phyloP scores from a whole-genome alignment of 2,329 filamentous ascomycete species.

The Alternaria arbusti region DNA sequence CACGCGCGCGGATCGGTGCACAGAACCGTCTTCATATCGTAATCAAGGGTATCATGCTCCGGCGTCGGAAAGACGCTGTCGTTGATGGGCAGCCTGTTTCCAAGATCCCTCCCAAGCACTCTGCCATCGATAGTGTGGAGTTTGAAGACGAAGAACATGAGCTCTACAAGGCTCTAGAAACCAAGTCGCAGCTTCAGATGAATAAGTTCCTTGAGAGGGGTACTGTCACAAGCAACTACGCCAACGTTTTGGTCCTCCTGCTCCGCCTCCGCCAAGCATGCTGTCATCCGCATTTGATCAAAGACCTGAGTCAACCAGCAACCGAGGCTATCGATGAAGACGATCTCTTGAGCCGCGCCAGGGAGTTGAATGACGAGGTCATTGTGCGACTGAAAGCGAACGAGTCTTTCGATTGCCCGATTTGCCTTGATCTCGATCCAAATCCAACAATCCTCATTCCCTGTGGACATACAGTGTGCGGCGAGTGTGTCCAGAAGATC shows the following conservation, averaged over 20 bases:
- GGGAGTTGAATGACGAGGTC: slow-evolving; percentile 64
- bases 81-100: slow-evolving; percentile 83
- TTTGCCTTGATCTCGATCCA: slow-evolving; percentile 77
- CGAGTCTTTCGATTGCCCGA: slow-evolving; percentile 76
- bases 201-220: slow-evolving; percentile 76
- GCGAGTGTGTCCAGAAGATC: slow-evolving; percentile 75
- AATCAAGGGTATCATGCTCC: slow-evolving; percentile 80
- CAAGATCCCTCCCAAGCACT: slow-evolving; percentile 69
- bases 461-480: slow-evolving; percentile 82
- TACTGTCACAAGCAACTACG: slow-evolving; percentile 73
- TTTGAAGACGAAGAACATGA: slow-evolving; percentile 70
- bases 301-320: slow-evolving; percentile 69
- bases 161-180: slow-evolving; percentile 72
- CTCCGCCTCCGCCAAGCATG: slow-evolving; percentile 81
- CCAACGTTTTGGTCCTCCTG: slow-evolving; percentile 78
- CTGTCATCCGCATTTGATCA: slow-evolving; percentile 76
- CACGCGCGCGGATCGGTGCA: slow-evolving; percentile 51
- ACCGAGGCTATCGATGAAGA: slow-evolving; percentile 62
- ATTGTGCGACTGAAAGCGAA: slow-evolving; percentile 69
- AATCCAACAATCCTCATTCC: slow-evolving; percentile 81
- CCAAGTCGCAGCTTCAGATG: slow-evolving; percentile 71
- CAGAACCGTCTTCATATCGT: slow-evolving; percentile 77
- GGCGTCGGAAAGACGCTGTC: slow-evolving; percentile 78
- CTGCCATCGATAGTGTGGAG: slow-evolving; percentile 65
- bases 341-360: slow-evolving; percentile 68